Conservation (phyloP, 2,329 filamentous ascomycete genomes). For the Neobulgaria alba region DNA sequence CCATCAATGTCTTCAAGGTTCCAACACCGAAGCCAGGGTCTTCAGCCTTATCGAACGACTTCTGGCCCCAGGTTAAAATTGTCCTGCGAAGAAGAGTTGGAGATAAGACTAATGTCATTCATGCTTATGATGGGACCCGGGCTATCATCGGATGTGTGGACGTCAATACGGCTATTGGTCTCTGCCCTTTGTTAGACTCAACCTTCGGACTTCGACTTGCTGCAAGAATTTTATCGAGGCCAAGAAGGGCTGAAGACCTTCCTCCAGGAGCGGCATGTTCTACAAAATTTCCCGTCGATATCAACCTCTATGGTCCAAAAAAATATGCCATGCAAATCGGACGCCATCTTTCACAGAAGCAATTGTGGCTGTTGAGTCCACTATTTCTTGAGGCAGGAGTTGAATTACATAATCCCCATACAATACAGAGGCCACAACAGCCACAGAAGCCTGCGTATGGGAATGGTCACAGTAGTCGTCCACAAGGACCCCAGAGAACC, state of each 20-base stretch:
- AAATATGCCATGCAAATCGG: constrained; percentile 59
- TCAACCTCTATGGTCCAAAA: constrained; percentile 73
- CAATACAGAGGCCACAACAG: constrained; percentile 20
- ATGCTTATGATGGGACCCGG: constrained; percentile 64
- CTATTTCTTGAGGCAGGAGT: constrained; percentile 58
- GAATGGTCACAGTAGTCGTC: constrained; percentile 29
- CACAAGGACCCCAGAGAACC: constrained; percentile 43
- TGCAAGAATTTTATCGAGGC: constrained; percentile 60
- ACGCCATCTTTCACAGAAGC: constrained; percentile 53
- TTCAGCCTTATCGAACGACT: constrained; percentile 44
- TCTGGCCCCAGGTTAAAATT: constrained; percentile 70
- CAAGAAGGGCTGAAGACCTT: constrained; percentile 51
- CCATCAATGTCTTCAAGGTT: constrained; percentile 57
- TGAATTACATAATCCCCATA: constrained; percentile 70
- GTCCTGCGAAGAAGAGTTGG: constrained; percentile 52
- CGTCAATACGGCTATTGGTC: constrained; percentile 51
- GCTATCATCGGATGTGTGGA: constrained; percentile 72
- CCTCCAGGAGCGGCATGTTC: constrained; percentile 54
- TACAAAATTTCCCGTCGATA: constrained; percentile 51
- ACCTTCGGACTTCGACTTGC: constrained; percentile 59
- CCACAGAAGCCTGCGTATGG: constrained; percentile 25
- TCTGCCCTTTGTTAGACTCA: constrained; percentile 67
- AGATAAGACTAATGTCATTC: constrained; percentile 51
- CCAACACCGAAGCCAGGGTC: constrained; percentile 60
- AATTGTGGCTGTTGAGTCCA: constrained; percentile 59